Evolutionary conservation across 208 protist species (phyloP), one percentile per base, ranked within the genome.

Genomic region (Trypanosoma conorhini): DNA sequence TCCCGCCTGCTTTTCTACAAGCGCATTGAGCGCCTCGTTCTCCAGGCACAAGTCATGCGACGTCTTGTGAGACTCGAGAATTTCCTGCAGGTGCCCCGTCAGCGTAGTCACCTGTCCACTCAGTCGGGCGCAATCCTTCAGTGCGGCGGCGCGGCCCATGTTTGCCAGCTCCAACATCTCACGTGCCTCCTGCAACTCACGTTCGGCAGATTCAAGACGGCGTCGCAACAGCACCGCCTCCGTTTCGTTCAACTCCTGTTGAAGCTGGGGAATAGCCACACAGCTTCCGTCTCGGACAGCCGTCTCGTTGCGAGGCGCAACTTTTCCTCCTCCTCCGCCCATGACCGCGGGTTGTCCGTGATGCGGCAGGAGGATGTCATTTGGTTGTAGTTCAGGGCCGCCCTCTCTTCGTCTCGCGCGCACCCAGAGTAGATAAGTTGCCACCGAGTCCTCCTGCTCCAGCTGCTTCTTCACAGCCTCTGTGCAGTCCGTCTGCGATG

Each of bases 71-170:
- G 26, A 31, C 7, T 42, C 46, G 5, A 71, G 44, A 42, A 62
- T 22, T 3, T 52, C 21, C 42, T 71, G 56, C 42, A 71, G 24
- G 40, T 62, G 40, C 0, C 8, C 17, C 19, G 66, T 62, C n/a
- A 71, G 28, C 15, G 52, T 61, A 21, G 15, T 62, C 26, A 71
- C 55, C 56, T 71, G 56, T 31, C 22, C 55, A 31, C 66, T 62
- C 66, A 71, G 62, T 12, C 66, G 54, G 28, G 33, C 24, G 13
- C 55, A 63, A 48, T 71, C 66, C 42, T 71, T 28, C 22, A 71
- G 17, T 33, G 66, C 66, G 8, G 17, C 35, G 3, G 40, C 21
- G 35, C 66, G 66, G 56, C 66, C 63, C 28, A 7, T 42, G 46
- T 51, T 71, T 24, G 42, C 35, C 33, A 71, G 24, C 30, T 71